Evolutionary conservation across 768 basidiomycete species (phyloP), one percentile per base, ranked within the genome.

Genomic region (Rhodosporidiobolus sp.): DNA sequence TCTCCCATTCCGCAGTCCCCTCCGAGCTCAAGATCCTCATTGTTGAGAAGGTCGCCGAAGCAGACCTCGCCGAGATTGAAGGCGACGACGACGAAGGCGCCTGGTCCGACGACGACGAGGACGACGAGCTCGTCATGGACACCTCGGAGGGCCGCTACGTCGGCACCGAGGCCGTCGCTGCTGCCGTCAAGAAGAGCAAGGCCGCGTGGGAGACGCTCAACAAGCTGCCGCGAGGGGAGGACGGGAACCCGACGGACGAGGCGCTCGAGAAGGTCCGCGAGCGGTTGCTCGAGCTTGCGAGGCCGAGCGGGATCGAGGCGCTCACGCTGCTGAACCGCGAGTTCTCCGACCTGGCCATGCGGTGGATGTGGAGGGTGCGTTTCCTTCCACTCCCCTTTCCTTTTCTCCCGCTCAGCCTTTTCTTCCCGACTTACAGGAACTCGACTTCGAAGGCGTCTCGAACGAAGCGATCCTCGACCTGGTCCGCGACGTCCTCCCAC

Each of bases 1-100:
- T 14, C 1, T 59, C 34, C 20, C 63, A 64, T 56, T n/a, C 26
- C 28, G 43, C 43, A 20, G 55, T 72, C n/a, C 71, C 71, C 17
- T 66, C 71, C 16, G 71, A 72, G 60, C 62, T 72, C 48, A 72
- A 72, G 46, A 43, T 46, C 2, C 71, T 64, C 32, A 72, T 72
- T 61, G 71, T 72, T 6, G 11, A 22, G 16, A 58, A 67, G 24
- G 65, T 67, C 11, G 43, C 26, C 46, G 63, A 65, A 19, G 56
- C 35, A n/a, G 35, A 62, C 34, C 16, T 54, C 46, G 61, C 55
- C 34, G 30, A 26, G 1, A 28, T n/a, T 5, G 53, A 65, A 1
- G 54, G 12, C 22, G 53, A 32, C 22, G n/a, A 34, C 19, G 56
- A 63, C 32, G 54, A 55, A 16, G 68, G 28, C 8, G 49, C 14